Base-by-base conservation (phyloP, 2,329 filamentous ascomycete species). In the Laburnicola sp. region DNA sequence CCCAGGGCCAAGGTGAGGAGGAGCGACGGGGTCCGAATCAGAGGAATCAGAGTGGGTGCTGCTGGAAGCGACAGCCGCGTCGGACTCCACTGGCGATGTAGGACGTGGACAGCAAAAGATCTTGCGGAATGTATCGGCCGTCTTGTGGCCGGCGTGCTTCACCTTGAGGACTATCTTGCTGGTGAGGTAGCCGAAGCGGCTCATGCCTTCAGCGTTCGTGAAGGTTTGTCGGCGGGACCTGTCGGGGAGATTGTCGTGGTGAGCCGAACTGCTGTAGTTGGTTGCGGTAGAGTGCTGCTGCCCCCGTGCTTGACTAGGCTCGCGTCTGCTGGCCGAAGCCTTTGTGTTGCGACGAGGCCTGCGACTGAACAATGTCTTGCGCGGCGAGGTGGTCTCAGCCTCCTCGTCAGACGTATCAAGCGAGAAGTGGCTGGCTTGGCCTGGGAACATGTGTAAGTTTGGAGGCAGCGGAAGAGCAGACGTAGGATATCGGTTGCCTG, bases 401-500 rank as follows among this genome's bases (percentile, higher is more conserved):
- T 68, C 66, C 51, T 68, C 66, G 53, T 69, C 66, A 36, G 62
- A 66, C 4, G 50, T 61, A 32, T 67, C 60, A 16, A 51, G 39
- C 34, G 63, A 63, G 37, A 65, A 56, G 41, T 65, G 53, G 23
- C 34, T 49, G n/a, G 35, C 31, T 11, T 47, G 39, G 11, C 40
- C 44, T 38, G 50, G 37, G 39, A 38, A 43, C 22, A 77, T 60
- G 45, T 74, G 70, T 48, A 64, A 64, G 28, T 69, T 64, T 11
- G 66, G 59, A 8, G 78, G 77, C 37, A 76, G 74, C 16, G 70
- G 74, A 28, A 79, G 65, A 40, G 72, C 73, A 45, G 75, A 76
- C 7, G 75, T 78, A 25, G 78, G 78, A 58, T 80, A 80, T 25
- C 78, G 75, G 50, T 80, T 78, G 35, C 78, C 77, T 26, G 73